phyloP scores from a whole-genome alignment of 2,329 filamentous ascomycete species.

The Monosporascus sp. region DNA sequence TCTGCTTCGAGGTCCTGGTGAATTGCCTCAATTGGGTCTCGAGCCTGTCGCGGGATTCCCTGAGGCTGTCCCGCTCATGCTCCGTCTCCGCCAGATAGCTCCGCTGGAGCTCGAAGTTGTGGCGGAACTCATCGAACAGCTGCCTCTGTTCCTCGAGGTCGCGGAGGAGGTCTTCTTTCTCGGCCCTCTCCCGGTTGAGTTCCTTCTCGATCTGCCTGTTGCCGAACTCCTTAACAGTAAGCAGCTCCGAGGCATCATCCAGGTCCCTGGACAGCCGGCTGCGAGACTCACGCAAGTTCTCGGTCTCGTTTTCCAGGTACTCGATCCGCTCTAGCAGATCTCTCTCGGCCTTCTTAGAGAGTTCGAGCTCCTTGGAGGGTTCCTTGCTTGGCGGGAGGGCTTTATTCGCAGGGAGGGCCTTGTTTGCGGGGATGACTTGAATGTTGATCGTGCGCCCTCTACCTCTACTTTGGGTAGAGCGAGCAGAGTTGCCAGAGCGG shows the following conservation, averaged over 20 bases:
- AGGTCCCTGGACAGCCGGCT: constrained; percentile 26
- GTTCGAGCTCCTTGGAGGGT: constrained; percentile 21
- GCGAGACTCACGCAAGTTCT: constrained; percentile 24
- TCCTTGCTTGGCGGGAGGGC: constrained; percentile 2
- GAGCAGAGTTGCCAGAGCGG: too few species aligned
- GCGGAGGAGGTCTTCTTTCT: constrained; percentile 27
- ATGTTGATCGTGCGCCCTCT: constrained; percentile 26
- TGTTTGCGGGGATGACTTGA: constrained; percentile 19
- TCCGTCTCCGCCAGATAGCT: constrained; percentile 24
- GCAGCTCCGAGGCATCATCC: constrained; percentile 22
- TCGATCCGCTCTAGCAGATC: constrained; percentile 30
- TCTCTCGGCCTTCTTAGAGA: constrained; percentile 21
- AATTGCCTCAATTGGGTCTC: constrained; percentile 19
- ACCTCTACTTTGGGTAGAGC: background rate
- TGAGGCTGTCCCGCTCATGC: constrained; percentile 29
- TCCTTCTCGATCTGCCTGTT: constrained; percentile 25
- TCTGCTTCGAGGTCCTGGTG: constrained; percentile 17
- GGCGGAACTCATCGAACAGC: constrained; percentile 29
- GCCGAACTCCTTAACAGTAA: constrained; percentile 22
- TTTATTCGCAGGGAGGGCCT: background rate
- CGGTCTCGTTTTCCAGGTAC: constrained; percentile 30
- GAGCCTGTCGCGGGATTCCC: constrained; percentile 19
- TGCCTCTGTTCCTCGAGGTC: constrained; percentile 31
- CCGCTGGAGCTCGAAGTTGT: constrained; percentile 28
- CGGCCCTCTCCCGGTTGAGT: constrained; percentile 24